phyloP scores from a whole-genome alignment of 2,329 filamentous ascomycete species.

The Lojkania enalia region DNA sequence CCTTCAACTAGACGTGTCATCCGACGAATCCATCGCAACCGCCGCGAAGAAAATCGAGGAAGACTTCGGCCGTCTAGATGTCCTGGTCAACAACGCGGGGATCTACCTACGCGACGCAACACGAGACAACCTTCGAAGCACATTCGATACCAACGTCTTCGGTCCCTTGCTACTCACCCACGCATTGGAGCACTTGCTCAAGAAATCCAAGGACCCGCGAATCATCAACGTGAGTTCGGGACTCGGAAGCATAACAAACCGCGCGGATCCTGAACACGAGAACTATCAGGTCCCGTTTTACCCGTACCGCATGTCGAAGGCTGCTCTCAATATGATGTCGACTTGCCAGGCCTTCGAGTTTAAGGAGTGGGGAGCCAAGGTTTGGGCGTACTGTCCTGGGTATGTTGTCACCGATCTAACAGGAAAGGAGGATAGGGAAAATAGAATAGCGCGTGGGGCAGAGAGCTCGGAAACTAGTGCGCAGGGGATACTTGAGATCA shows the following conservation, averaged over 20 bases:
- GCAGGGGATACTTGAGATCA: constrained; percentile 34
- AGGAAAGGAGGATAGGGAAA: constrained; percentile 21
- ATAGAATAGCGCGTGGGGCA: constrained; percentile 18
- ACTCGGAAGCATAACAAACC: constrained; percentile 36
- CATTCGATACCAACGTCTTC: constrained; percentile 45
- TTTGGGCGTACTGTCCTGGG: constrained; percentile 38
- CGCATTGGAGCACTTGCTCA: constrained; percentile 39
- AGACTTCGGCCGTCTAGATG: constrained; percentile 62
- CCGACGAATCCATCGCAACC: constrained; percentile 38
- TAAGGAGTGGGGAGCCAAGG: constrained; percentile 27
- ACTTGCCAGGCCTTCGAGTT: constrained; percentile 46
- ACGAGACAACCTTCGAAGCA: constrained; percentile 23
- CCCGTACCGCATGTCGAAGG: constrained; percentile 42
- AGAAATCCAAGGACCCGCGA: constrained; percentile 30
- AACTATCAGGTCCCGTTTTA: constrained; percentile 12
- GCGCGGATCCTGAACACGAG: constrained; percentile 15
- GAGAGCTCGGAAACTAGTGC: constrained; percentile 40
- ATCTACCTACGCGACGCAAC: constrained; percentile 31
- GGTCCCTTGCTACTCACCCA: constrained; percentile 40
- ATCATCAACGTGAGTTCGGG: constrained; percentile 44
- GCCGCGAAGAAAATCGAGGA: constrained; percentile 37
- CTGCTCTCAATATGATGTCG: constrained; percentile 43
- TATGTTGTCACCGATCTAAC: constrained; percentile 35
- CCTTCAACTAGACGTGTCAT: constrained; percentile 43
- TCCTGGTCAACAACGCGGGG: constrained; percentile 86